Evolutionary conservation across 805 yeast genomes (phyloP), one percentile per base, ranked within the genome.

Genomic region (Metschnikowia aberdeeniae): DNA sequence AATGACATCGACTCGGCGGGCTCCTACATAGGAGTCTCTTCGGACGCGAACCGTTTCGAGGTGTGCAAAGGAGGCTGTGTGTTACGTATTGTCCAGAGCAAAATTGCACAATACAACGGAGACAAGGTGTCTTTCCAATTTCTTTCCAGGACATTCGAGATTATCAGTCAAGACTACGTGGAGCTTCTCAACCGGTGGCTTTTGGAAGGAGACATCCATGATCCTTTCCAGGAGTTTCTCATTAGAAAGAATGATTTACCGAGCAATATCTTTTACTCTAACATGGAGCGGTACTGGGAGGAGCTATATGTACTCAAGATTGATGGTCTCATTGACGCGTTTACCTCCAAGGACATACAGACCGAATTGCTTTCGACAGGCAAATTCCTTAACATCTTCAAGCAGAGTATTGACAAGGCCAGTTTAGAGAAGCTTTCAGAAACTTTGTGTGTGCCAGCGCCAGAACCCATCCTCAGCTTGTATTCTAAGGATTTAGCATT

Each of bases 201-300:
- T 13, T 72, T 75, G 4, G 67, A 73, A 40, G 99, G 99, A 0
- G 68, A 70, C 5, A 70, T 93, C 8, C 75, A 78, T 50, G 99
- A 93, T 55, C 88, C 87, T 0, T 81, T 80, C 58, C 80, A 82
- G 33, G 99, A 92, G 61, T 93, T 93, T 60, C 66, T 89, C 58
- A 78, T 93, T n/a, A 53, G 49, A 36, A 34, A 45, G 31, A 54
- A 55, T 41, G 53, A 54, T 19, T 50, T 52, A 7, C 70, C 72
- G 7, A 35, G 50, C 33, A 61, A 55, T 24, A 48, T 64, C 8
- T 57, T 70, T 45, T 59, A 61, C 44, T 52, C 62, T 9, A 72
- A 72, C 45, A 72, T 77, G 50, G 88, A 84, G 49, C 75, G 80
- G 40, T 77, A 81, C 52, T 86, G 92, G 90, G 79, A 82, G 36